A percentile compares a stretch with the other conserved stretches of the same genome.
Conservation (phyloP, 495 filamentous ascomycete genomes). For the Podospora australis region DNA sequence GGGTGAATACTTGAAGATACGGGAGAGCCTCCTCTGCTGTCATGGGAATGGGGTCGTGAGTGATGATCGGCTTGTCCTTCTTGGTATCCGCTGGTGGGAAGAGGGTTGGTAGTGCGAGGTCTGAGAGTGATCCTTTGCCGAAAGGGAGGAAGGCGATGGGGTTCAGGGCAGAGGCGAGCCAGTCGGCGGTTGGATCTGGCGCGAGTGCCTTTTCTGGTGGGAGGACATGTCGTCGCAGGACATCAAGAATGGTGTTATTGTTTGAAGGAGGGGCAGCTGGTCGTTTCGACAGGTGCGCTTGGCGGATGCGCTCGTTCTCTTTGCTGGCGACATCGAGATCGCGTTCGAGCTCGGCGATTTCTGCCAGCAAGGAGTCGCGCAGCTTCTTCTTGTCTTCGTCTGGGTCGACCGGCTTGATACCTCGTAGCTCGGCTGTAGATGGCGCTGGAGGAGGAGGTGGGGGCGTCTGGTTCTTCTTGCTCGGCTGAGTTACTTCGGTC, state of each 20-base stretch:
- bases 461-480: neutral
- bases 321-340: slow-evolving; percentile 30
- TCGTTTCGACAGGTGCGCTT: slow-evolving; percentile 18
- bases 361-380: slow-evolving; percentile 30
- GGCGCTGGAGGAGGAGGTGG: neutral
- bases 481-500: neutral
- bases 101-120: slow-evolving; percentile 6
- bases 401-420: slow-evolving; percentile 31
- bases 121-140: slow-evolving; percentile 29
- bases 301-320: slow-evolving; percentile 37
- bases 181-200: slow-evolving; percentile 21
- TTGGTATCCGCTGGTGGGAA: slow-evolving; percentile 1
- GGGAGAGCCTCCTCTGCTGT: slow-evolving; percentile 47
- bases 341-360: slow-evolving; percentile 30
- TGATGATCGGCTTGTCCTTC: slow-evolving; percentile 25
- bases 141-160: slow-evolving; percentile 48
- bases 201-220: slow-evolving; percentile 24
- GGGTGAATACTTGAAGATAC: slow-evolving; percentile 51
- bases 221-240: slow-evolving; percentile 33
- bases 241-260: slow-evolving; percentile 26
- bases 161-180: slow-evolving; percentile 36
- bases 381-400: slow-evolving; percentile 33
- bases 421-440: slow-evolving; percentile 24
- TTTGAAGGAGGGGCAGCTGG: slow-evolving; percentile 20
- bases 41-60: slow-evolving; percentile 49